Conservation (phyloP, 768 basidiomycete species). For the Suillus placidus region DNA sequence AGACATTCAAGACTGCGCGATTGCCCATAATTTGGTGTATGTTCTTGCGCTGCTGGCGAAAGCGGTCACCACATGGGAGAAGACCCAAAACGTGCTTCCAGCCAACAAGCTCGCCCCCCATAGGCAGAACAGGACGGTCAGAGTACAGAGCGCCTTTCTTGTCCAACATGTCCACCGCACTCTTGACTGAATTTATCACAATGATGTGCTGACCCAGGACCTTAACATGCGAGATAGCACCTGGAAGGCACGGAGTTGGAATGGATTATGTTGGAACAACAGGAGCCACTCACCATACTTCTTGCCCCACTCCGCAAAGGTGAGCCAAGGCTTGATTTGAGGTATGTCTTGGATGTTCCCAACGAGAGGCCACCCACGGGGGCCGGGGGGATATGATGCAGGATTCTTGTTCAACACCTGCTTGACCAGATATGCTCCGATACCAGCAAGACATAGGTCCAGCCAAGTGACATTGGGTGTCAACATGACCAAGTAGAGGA, state of each 20-base stretch:
- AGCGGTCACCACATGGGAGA: slow-evolving; percentile 41
- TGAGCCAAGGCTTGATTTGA: slow-evolving; percentile 45
- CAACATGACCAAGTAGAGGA: slow-evolving; percentile 14
- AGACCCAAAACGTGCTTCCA: slow-evolving; percentile 39
- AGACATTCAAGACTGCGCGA: slow-evolving; percentile 37
- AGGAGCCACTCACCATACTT: slow-evolving; percentile 40
- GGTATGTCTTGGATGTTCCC: slow-evolving; percentile 56
- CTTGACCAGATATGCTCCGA: slow-evolving; percentile 32
- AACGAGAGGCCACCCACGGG: slow-evolving; percentile 44
- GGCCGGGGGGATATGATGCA: slow-evolving; percentile 47
- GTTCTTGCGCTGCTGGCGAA: slow-evolving; percentile 45
- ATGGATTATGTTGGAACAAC: not conserved
- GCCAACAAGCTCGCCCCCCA: slow-evolving; percentile 38
- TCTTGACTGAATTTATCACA: slow-evolving; percentile 53
- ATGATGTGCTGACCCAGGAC: slow-evolving; percentile 61
- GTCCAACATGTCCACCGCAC: slow-evolving; percentile 60
- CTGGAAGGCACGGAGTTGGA: slow-evolving; percentile 31
- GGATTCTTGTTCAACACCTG: slow-evolving; percentile 24
- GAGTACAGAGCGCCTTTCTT: slow-evolving; percentile 68
- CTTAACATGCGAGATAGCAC: slow-evolving; percentile 61
- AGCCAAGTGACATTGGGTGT: slow-evolving; percentile 34
- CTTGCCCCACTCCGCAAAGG: slow-evolving; percentile 47
- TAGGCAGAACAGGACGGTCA: slow-evolving; percentile 56
- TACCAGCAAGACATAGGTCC: slow-evolving; percentile 33
- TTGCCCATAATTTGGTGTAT: slow-evolving; percentile 45